These are phyloP conservation scores for Dictyostelium purpureum DNA, from an alignment of 78 protist species.

Conservation along the genomic window DNA sequence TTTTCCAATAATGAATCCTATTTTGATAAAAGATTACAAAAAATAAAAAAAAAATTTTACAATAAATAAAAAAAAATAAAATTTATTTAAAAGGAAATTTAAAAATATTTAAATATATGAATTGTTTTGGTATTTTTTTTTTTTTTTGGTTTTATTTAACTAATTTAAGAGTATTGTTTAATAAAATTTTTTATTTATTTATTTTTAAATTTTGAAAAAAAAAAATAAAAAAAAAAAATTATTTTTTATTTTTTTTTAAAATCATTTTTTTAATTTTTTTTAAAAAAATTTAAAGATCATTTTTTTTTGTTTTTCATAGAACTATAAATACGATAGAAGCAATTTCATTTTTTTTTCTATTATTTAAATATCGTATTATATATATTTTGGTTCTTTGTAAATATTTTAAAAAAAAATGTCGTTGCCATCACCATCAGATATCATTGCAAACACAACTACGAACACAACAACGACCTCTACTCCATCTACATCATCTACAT, in stretches of 20 bases:
- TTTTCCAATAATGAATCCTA: too few species aligned
- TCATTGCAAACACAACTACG: not conserved
- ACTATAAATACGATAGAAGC: not conserved
- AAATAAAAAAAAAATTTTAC: too few species aligned
- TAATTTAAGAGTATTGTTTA: not conserved
- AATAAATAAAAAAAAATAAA: too few species aligned
- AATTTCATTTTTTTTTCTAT: too few species aligned
- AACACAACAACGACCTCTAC: not conserved
- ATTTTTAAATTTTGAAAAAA: not conserved
- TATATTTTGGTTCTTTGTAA: not conserved
- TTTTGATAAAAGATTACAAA: not conserved
- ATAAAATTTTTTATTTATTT: too few species aligned
- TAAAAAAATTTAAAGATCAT: not conserved
- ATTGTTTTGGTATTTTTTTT: not conserved
- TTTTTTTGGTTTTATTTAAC: too few species aligned
- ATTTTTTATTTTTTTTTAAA: not conserved
- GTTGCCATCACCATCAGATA: not conserved
- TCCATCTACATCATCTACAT: constrained; percentile 22
- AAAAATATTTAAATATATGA: too few species aligned
- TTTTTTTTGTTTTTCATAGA: not conserved
- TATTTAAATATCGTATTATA: too few species aligned
- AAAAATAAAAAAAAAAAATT: not conserved
- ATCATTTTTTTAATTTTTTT: not conserved
- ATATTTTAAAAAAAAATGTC: not conserved
- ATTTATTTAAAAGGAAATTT: not conserved